phyloP scores from a whole-genome alignment of 371 early-diverging fungal species.

The Syncephalastrum monosporum region DNA sequence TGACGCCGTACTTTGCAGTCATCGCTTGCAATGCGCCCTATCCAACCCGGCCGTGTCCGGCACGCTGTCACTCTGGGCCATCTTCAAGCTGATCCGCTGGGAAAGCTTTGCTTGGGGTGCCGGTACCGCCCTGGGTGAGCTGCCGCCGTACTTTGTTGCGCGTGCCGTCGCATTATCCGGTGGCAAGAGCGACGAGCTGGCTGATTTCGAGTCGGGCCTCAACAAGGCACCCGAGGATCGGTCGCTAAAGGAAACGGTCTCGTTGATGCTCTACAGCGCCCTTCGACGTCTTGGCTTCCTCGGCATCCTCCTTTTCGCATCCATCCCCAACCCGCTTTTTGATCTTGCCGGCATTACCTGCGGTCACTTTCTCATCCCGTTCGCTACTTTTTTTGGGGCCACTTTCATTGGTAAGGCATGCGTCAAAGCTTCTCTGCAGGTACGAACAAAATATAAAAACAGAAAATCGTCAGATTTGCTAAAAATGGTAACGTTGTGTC shows the following conservation, averaged over 20 bases:
- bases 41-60: constrained; percentile 5
- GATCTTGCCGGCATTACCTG: constrained; percentile 94
- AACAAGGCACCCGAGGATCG: constrained; percentile 41
- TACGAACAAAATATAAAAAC: constrained; percentile 11
- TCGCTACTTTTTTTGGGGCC: constrained; percentile 91
- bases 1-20: constrained; percentile 23
- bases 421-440: constrained; percentile 83
- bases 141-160: constrained; percentile 94
- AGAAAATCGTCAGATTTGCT: neutral
- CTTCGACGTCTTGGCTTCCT: constrained; percentile 79
- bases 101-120: constrained; percentile 88
- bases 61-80: constrained; percentile 49
- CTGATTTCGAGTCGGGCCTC: constrained; percentile 54
- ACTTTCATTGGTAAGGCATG: constrained; percentile 91
- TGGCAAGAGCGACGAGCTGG: constrained; percentile 60
- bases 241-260: constrained; percentile 58
- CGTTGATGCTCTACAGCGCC: constrained; percentile 61
- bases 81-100: constrained; percentile 69
- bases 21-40: constrained; percentile 24
- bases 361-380: constrained; percentile 86
- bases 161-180: constrained; percentile 81
- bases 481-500: neutral
- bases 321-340: constrained; percentile 95
- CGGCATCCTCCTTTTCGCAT: constrained; percentile 89
- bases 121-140: constrained; percentile 92